Percentiles rank a stretch among this genome's conserved stretches.
These are phyloP conservation scores for Porodaedalea pini DNA, from an alignment of 1,284 basidiomycete genomes.

Conservation along the genomic window DNA sequence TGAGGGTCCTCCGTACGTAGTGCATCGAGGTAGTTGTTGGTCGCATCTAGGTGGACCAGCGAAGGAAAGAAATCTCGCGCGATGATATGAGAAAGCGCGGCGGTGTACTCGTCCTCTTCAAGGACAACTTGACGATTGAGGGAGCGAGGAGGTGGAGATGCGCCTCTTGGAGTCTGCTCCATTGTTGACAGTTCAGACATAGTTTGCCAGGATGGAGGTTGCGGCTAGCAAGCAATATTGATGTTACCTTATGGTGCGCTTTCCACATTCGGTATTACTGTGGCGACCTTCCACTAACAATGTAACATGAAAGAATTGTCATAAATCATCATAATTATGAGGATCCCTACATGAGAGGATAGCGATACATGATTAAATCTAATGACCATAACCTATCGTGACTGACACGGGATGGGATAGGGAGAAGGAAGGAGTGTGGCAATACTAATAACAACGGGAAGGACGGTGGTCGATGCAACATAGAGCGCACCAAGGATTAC, in stretches of 20 bases:
- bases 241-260: background rate
- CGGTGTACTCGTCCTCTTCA: constrained; percentile 95
- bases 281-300: background rate
- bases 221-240: background rate
- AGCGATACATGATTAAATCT: constrained; percentile 23
- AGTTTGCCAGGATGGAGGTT: background rate
- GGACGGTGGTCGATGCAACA: background rate
- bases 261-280: background rate
- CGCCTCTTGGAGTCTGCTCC: background rate
- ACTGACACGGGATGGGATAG: constrained; percentile 10
- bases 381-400: constrained; percentile 13
- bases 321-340: constrained; percentile 15
- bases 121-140: constrained; percentile 70
- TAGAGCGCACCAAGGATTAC: constrained; percentile 12
- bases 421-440: constrained; percentile 17
- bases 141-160: constrained; percentile 42
- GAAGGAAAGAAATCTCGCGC: constrained; percentile 97
- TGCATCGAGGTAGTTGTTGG: constrained; percentile 81
- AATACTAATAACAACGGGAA: constrained; percentile 17
- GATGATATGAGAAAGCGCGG: constrained; percentile 89
- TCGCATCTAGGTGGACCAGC: constrained; percentile 81
- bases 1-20: constrained; percentile 68
- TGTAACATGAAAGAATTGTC: background rate
- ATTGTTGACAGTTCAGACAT: constrained; percentile 12
- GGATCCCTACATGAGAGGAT: constrained; percentile 11